Evolutionary conservation across 2,329 filamentous ascomycete genomes (phyloP), one percentile per base, ranked within the genome.

Genomic region (Plenodomus tracheiphilus): DNA sequence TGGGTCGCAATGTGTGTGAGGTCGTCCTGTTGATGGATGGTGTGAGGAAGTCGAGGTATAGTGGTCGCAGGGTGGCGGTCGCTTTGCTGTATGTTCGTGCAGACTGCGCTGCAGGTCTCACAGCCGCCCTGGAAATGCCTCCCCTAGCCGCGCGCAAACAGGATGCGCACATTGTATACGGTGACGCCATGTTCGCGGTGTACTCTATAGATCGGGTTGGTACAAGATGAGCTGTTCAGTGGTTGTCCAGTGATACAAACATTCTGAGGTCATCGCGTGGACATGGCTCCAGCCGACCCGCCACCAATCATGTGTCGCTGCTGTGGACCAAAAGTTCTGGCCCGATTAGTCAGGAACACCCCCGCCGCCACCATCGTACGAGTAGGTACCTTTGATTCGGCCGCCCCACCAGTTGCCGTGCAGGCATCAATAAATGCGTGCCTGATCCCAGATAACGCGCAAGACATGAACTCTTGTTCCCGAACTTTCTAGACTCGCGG

Each of bases 11-110:
- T 16, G 34, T 34, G 10, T 34, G 40, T 30, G 38, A 19, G 28
- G 43, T 7, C 19, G 9, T 36, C 2, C 39, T 43, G 10, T 43
- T 22, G 17, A 47, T 41, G 20, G 59, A 61, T 2, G 68, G 67
- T 10, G 62, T 59, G 28, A 71, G 65, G 51, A 70, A 70, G 48
- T 71, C 61, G 53, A 68, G 67, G 39, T 62, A 64, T 8, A 65
- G 44, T 17, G 62, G 53, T 18, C 39, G 61, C 9, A 55, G 34
- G 20, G 64, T 60, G 58, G 66, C 59, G 54, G 47, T 22, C 28
- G 57, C 38, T 34, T 43, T 61, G 47, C 43, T 62, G 51, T 62
- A 69, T 22, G 62, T 40, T 51, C 62, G 51, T 17, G 51, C 37
- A 2, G 56, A 21, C 6, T 39, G 43, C 15, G 34, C 43, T 32